Percentiles rank a stretch among this genome's conserved stretches.
phyloP scores from a whole-genome alignment of 2,329 filamentous ascomycete species.

The Alternaria gaisen region DNA sequence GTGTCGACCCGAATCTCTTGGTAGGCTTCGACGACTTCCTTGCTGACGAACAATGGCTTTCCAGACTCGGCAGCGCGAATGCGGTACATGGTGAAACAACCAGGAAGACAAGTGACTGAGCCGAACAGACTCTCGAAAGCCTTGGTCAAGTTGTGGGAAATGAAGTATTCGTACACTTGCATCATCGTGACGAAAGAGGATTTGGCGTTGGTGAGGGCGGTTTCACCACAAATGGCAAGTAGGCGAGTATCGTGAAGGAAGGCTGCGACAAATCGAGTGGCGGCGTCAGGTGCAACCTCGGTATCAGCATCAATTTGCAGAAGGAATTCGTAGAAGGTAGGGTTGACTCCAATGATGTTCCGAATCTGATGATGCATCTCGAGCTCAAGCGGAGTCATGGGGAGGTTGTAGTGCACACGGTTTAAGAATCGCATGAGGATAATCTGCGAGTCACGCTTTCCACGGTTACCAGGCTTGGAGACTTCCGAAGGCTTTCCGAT shows the following conservation, averaged over 20 bases:
- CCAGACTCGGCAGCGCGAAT: constrained; percentile 93
- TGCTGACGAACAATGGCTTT: constrained; percentile 95
- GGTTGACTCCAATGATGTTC: constrained; percentile 98
- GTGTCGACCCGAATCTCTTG: constrained; percentile 95
- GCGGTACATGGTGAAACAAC: constrained; percentile 99
- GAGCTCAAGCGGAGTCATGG: constrained; percentile 95
- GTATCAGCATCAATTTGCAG: constrained; percentile 98
- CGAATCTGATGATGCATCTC: constrained; percentile 99
- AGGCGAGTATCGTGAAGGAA: constrained; percentile 92
- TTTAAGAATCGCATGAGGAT: constrained; percentile 99
- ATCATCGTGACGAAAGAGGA: constrained; percentile 97
- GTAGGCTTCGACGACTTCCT: constrained; percentile 88
- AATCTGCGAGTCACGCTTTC: constrained; percentile 99
- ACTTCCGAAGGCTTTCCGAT: constrained; percentile 86
- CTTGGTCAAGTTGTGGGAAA: constrained; percentile 96
- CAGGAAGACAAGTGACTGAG: constrained; percentile 95
- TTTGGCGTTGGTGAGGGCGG: constrained; percentile 90
- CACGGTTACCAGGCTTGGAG: constrained; percentile 84
- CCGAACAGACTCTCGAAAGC: constrained; percentile 98
- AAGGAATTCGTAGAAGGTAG: constrained; percentile 97
- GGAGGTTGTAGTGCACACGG: constrained; percentile 94
- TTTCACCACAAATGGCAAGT: constrained; percentile 96
- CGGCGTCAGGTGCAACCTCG: constrained; percentile 87
- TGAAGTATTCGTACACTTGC: constrained; percentile 99
- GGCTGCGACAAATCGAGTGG: constrained; percentile 87